A percentile compares a stretch with the other conserved stretches of the same genome.
These are phyloP conservation scores for Talaromyces sp. DNA, from an alignment of 2,329 filamentous ascomycete species.

Conservation along the genomic window DNA sequence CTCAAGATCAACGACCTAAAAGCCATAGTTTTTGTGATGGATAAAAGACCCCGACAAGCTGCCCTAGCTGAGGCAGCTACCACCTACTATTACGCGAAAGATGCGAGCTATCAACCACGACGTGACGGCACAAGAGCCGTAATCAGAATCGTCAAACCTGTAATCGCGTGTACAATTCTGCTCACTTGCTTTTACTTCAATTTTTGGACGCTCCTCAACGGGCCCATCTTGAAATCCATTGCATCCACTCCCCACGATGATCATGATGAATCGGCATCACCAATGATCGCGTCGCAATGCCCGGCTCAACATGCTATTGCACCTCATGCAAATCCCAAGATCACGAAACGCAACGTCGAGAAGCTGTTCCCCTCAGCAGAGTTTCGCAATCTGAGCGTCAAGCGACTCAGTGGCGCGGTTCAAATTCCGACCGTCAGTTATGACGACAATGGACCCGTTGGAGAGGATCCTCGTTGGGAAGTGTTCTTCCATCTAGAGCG, in stretches of 20 bases:
- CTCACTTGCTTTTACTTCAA: neutral
- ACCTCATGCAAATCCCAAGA: neutral
- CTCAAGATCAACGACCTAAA: neutral
- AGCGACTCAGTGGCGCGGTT: slow-evolving; percentile 55
- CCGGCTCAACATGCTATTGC: neutral
- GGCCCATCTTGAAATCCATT: neutral
- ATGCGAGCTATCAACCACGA: neutral
- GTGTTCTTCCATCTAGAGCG: slow-evolving; percentile 41
- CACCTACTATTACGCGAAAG: neutral
- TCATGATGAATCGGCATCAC: neutral
- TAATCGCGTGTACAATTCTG: neutral
- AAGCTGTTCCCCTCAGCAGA: neutral
- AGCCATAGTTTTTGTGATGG: neutral
- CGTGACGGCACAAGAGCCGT: neutral
- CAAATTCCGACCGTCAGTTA: slow-evolving; percentile 49
- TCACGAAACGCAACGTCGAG: neutral
- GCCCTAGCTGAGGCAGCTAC: neutral
- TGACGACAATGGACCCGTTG: slow-evolving; percentile 23
- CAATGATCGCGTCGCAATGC: neutral
- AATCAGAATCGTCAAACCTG: neutral
- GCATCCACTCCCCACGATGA: neutral
- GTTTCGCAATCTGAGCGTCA: slow-evolving; percentile 27
- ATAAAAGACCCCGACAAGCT: neutral
- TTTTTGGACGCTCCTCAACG: neutral
- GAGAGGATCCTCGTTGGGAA: slow-evolving; percentile 56